A percentile compares a stretch with the other conserved stretches of the same genome.
phyloP scores from a whole-genome alignment of 2,329 filamentous ascomycete genomes.

The Leptographium lundbergii region DNA sequence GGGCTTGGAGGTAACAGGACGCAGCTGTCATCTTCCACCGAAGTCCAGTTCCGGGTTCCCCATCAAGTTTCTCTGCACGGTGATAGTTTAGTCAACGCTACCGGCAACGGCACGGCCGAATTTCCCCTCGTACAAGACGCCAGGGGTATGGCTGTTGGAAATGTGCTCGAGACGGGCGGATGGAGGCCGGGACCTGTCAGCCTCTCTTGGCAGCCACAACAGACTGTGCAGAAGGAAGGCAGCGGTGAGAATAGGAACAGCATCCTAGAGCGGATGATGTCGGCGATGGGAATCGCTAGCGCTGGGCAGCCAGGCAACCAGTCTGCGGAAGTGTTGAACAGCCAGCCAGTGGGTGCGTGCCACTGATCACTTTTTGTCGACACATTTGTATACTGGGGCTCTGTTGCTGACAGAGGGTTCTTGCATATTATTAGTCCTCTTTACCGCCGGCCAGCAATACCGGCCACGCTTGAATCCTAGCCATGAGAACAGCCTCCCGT shows the following conservation, averaged over 20 bases:
- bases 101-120: neutral
- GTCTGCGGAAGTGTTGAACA: neutral
- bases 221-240: neutral
- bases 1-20: neutral
- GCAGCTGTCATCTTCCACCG: neutral
- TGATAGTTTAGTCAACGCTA: no score
- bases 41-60: neutral
- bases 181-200: neutral
- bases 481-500: neutral
- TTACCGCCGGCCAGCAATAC: neutral
- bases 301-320: neutral
- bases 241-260: neutral
- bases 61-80: neutral
- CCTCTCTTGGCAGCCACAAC: neutral
- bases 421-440: neutral
- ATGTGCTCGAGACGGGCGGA: neutral
- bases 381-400: neutral
- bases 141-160: neutral
- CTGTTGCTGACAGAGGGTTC: neutral
- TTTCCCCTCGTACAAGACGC: neutral
- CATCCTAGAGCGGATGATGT: neutral
- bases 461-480: neutral
- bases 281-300: neutral
- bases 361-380: neutral
- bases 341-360: neutral